Evolutionary conservation across 2,329 filamentous ascomycete species (phyloP).

Genomic region (Hymenoscyphus occultus): DNA sequence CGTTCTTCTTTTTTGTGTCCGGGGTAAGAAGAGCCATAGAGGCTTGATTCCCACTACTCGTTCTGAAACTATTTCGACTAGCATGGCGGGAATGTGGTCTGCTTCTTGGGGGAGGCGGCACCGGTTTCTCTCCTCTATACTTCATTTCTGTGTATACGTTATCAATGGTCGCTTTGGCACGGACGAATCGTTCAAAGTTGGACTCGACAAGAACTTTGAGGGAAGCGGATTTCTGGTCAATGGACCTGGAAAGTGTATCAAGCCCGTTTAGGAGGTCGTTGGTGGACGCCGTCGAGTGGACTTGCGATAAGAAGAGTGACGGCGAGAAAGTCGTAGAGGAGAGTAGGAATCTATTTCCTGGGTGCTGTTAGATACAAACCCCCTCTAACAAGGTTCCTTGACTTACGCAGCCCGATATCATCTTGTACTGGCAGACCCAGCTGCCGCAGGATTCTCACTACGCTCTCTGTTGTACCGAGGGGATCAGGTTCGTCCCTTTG

Average conservation of each 20-base stretch:
- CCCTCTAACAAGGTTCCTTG: slow-evolving; percentile 1
- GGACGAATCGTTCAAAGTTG: slow-evolving; percentile 97
- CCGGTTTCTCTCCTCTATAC: slow-evolving; percentile 58
- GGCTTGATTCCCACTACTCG: slow-evolving; percentile 39
- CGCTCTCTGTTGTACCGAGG: slow-evolving; percentile 81
- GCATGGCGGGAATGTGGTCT: slow-evolving; percentile 37
- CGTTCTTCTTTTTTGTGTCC: slow-evolving; percentile 77
- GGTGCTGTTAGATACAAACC: slow-evolving; percentile 22
- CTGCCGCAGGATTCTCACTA: slow-evolving; percentile 74
- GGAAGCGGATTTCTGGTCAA: slow-evolving; percentile 96
- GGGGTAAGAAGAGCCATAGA: slow-evolving; percentile 33
- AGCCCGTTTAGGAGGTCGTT: slow-evolving; percentile 76
- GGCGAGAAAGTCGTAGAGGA: slow-evolving; percentile 96
- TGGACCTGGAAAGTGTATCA: slow-evolving; percentile 82
- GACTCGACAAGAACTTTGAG: slow-evolving; percentile 95
- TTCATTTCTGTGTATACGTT: slow-evolving; percentile 99
- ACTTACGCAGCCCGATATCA: slow-evolving; percentile 70
- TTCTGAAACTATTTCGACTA: slow-evolving; percentile 39
- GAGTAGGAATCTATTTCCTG: slow-evolving; percentile 87
- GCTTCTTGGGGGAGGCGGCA: slow-evolving; percentile 36
- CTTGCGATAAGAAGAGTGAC: slow-evolving; percentile 84
- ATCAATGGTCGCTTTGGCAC: slow-evolving; percentile 95
- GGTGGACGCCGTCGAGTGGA: slow-evolving; percentile 83
- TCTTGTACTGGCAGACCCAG: slow-evolving; percentile 81
- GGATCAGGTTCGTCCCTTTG: slow-evolving; percentile 93